phyloP scores from a whole-genome alignment of 495 filamentous ascomycete genomes.

The Lophiotrema nucula region DNA sequence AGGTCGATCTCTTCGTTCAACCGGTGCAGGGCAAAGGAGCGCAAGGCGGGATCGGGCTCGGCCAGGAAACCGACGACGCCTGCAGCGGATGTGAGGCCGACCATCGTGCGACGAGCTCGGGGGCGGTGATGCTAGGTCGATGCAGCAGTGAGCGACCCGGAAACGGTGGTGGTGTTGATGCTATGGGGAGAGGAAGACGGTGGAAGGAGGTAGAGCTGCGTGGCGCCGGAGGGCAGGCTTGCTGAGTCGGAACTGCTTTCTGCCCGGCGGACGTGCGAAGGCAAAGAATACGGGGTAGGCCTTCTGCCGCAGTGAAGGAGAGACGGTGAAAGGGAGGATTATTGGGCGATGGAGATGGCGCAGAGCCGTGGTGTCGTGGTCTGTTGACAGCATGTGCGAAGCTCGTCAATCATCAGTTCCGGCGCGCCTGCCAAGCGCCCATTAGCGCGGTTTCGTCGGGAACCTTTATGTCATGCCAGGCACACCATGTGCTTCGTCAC shows the following conservation, averaged over 20 bases:
- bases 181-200: constrained; percentile 8
- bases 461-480: no score
- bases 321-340: constrained; percentile 26
- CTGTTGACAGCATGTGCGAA: constrained; percentile 23
- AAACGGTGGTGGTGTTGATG: constrained; percentile 15
- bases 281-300: no score
- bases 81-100: constrained; percentile 87
- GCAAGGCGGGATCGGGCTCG: constrained; percentile 89
- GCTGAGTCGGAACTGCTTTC: constrained; percentile 10
- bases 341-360: constrained; percentile 30
- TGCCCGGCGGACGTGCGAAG: neutral
- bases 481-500: no score
- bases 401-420: no score
- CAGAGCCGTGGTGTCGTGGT: constrained; percentile 19
- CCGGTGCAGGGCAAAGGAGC: constrained; percentile 88
- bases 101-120: constrained; percentile 56
- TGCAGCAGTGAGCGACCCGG: neutral
- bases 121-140: neutral
- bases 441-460: no score
- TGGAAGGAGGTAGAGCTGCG: constrained; percentile 33
- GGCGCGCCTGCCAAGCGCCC: no score
- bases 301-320: constrained; percentile 21
- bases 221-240: constrained; percentile 26
- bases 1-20: constrained; percentile 94
- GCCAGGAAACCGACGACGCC: constrained; percentile 94